These are phyloP conservation scores for Rhynchospora breviuscula DNA, from an alignment of 176 grass and related monocot species.

Conservation along the genomic window DNA sequence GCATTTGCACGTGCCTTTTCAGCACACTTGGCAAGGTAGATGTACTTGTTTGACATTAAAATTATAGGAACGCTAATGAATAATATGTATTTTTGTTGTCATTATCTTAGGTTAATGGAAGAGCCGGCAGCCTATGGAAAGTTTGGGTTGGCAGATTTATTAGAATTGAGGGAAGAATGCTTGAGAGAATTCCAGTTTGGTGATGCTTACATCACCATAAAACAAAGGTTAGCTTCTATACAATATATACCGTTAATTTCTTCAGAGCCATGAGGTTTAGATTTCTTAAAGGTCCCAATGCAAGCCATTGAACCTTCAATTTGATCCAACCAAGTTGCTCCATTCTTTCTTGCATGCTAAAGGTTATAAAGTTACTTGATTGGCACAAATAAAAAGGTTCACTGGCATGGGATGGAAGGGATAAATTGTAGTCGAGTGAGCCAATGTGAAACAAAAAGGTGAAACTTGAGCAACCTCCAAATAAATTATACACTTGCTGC, in stretches of 20 bases:
- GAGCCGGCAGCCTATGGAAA: slow-evolving; percentile 97
- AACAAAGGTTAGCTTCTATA: slow-evolving; percentile 67
- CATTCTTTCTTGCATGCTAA: neutral
- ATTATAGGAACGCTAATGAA: neutral
- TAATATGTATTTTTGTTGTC: slow-evolving; percentile 26
- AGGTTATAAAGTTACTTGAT: neutral
- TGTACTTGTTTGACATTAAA: slow-evolving; percentile 7
- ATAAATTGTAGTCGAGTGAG: neutral
- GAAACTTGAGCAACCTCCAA: neutral
- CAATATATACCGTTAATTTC: neutral
- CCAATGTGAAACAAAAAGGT: neutral
- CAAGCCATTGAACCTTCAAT: neutral
- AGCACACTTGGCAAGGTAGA: slow-evolving; percentile 92
- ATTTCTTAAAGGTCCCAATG: neutral
- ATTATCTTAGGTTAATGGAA: slow-evolving; percentile 83
- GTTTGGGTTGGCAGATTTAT: slow-evolving; percentile 78
- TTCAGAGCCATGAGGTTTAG: neutral
- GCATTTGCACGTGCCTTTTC: slow-evolving; percentile 97
- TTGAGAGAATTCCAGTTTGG: slow-evolving; percentile 95
- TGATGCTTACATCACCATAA: slow-evolving; percentile 96
- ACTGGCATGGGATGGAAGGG: neutral
- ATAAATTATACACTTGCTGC: neutral
- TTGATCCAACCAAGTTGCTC: neutral
- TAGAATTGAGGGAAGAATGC: slow-evolving; percentile 98
- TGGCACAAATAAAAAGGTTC: neutral